Evolutionary conservation across 129 eudicot genomes (phyloP).

Genomic region (Artemisia tridentata): DNA sequence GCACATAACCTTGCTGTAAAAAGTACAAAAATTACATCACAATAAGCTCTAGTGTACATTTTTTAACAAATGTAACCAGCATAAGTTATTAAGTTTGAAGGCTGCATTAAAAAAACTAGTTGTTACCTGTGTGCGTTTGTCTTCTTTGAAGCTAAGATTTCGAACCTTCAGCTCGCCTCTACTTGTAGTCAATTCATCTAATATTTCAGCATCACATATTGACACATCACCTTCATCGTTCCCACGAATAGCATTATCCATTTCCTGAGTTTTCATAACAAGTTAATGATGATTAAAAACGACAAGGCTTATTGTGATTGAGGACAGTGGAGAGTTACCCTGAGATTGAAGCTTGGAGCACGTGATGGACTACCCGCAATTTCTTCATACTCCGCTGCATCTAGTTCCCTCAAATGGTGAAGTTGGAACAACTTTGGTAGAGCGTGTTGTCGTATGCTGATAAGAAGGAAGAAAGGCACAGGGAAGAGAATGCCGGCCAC

Average conservation of each 20-base stretch:
- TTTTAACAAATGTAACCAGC: too few species aligned
- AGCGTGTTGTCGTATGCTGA: conserved; percentile 38
- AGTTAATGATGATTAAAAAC: neutral
- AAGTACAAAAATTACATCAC: neutral
- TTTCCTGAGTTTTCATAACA: conserved; percentile 28
- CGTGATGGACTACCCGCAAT: conserved; percentile 29
- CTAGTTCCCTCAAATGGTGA: conserved; percentile 43
- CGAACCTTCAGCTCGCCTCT: conserved; percentile 69
- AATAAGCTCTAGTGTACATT: neutral
- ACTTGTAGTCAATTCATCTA: conserved; percentile 55
- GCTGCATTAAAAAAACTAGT: neutral
- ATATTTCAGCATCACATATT: conserved; percentile 51
- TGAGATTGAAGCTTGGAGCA: conserved; percentile 28
- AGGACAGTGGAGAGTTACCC: conserved; percentile 6
- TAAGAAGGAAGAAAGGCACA: conserved; percentile 44
- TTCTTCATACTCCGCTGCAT: conserved; percentile 63
- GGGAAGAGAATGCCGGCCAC: conserved; percentile 60
- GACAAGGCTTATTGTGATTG: neutral
- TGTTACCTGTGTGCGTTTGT: conserved; percentile 32
- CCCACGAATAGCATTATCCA: conserved; percentile 21
- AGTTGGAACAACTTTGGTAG: conserved; percentile 44
- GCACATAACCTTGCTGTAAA: conserved; percentile 26
- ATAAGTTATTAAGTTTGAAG: too few species aligned
- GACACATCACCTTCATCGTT: conserved; percentile 31
- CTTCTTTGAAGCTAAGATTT: conserved; percentile 44